Evolutionary conservation across 495 filamentous ascomycete genomes (phyloP).

Genomic region (Aspergillus mulundensis): DNA sequence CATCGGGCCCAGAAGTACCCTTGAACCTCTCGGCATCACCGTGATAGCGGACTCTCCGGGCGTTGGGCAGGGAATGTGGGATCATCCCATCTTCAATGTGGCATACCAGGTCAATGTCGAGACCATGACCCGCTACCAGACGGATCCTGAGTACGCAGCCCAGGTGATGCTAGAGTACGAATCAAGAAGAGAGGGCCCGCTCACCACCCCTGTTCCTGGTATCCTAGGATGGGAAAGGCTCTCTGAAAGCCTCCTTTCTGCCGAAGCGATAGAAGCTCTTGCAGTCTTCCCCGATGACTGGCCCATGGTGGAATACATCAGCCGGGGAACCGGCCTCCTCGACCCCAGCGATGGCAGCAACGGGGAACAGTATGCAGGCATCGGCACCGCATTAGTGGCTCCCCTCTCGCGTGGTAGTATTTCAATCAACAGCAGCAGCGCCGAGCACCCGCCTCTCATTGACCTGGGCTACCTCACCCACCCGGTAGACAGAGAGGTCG

Average conservation of each 20-base stretch:
- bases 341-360: constrained; percentile 18
- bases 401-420: constrained; percentile 53
- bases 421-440: constrained; percentile 41
- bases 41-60: constrained; percentile 41
- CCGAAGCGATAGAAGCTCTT: constrained; percentile 23
- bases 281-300: constrained; percentile 47
- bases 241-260: constrained; percentile 21
- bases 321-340: neutral
- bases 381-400: constrained; percentile 32
- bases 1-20: constrained; percentile 33
- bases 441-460: constrained; percentile 47
- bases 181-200: constrained; percentile 26
- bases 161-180: constrained; percentile 6
- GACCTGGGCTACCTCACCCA: constrained; percentile 52
- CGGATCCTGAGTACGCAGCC: neutral
- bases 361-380: constrained; percentile 40
- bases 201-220: constrained; percentile 41
- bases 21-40: constrained; percentile 33
- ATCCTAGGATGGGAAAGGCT: constrained; percentile 48
- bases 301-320: constrained; percentile 53
- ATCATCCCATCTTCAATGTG: constrained; percentile 37
- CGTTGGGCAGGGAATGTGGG: constrained; percentile 51
- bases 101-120: constrained; percentile 34
- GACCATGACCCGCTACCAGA: constrained; percentile 26
- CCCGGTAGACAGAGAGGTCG: constrained; percentile 50